Evolutionary conservation across 2,329 filamentous ascomycete genomes (phyloP), one percentile per base, ranked within the genome.

Genomic region (Colletotrichum endophyticum): DNA sequence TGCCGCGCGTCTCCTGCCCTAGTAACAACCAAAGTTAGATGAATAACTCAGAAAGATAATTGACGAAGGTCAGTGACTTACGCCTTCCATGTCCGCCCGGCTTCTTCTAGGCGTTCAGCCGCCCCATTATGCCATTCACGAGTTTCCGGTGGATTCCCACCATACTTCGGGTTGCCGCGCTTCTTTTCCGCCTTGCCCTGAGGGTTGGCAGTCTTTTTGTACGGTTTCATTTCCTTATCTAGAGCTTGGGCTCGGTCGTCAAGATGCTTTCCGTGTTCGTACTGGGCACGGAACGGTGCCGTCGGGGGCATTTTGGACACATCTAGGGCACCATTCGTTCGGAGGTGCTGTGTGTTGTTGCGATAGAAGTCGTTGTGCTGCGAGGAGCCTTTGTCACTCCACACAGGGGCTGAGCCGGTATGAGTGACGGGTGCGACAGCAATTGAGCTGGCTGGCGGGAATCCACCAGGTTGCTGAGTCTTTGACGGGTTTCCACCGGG

Each of bases 21-120:
- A 13, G 15, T 8, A 6, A 34, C 16, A n/a, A 6, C 9, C 57
- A 30, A 32, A 19, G 53, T 57, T 9, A 57, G 53, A n/a, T 5
- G 0, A 3, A 44, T n/a, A n/a, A 44, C 5, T 6, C 39, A 2
- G 19, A n/a, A n/a, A 11, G 8, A 44, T 44, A 44, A 19, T 0
- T 0, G 5, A n/a, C 8, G 8, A 11, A 3, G 19, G 0, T 44
- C 32, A 34, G 1, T 15, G 6, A 34, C 32, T 34, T 34, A 34
- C 28, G 19, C 57, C 30, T 30, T 30, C 28, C 57, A 62, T 5
- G 22, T 62, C 2, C 11, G 27, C 0, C 57, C 19, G 9, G 57
- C 25, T 8, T 62, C 19, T 7, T 62, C 57, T 7, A 34, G 3
- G 16, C 19, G 15, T n/a, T 62, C 19, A 30, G 57, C 57, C 6